Base-by-base conservation (phyloP, 2,329 filamentous ascomycete species). In the Stagonosporopsis vannaccii region DNA sequence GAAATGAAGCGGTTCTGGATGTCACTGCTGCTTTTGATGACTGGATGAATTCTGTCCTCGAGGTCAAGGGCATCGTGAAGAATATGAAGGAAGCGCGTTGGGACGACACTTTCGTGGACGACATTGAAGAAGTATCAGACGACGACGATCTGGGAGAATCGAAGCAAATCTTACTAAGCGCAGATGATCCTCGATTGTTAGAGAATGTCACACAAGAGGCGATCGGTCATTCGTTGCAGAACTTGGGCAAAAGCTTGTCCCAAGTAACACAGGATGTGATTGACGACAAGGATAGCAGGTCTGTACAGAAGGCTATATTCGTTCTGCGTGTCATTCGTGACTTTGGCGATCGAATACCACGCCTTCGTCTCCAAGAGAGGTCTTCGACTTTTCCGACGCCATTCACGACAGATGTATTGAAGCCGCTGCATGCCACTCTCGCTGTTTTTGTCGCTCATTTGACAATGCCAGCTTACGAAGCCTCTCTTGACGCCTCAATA, bases 31-130 rank as follows among this genome's bases (percentile, higher is more conserved):
- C 83, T 41, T 95, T 95, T 69, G 82, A 86, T 55, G 82, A 82
- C 1, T 97, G 93, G 92, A 84, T 87, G 41, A 80, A 81, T n/a
- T 84, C 88, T 5, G 85, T 96, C n/a, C 84, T 88, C 57, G 85
- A 87, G 48, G 84, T 90, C 13, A 83, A 82, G 39, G 79, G 80
- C 17, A 81, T 88, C 3, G 83, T 92, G 7, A 85, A 87, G 36
- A 81, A 85, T 55, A 83, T 95, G 65, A 85, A 81, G 58, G 84
- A 84, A 42, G 86, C 88, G 62, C 84, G 86, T 52, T 93, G 90
- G 90, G 89, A 93, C 60, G 88, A 91, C 51, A 89, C 91, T 58
- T 82, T 87, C 25, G 86, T 90, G 46, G 85, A 91, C 36, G 89
- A 93, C 51, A 86, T 90, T 37, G 85, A 92, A 46, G 86, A 89